Base-by-base conservation (phyloP, 306 rosid genomes). In the Gynostemma pentaphyllum region DNA sequence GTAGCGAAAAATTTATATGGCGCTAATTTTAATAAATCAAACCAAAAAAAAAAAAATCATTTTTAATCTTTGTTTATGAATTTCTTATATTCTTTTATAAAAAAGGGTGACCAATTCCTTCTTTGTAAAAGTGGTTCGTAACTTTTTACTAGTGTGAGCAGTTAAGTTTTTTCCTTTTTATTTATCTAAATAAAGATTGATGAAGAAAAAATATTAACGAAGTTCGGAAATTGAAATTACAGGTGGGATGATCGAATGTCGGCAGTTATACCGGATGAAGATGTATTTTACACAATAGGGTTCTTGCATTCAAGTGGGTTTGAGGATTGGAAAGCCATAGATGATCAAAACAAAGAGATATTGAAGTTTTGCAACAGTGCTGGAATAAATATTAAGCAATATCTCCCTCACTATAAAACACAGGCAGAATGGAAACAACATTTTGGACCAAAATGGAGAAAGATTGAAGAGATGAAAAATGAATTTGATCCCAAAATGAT, bases 221-320 rank as follows among this genome's bases (percentile, higher is more conserved):
- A n/a, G n/a, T n/a, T n/a, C n/a, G n/a, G n/a, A n/a, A n/a, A n/a
- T n/a, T n/a, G n/a, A n/a, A 24, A 14, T 0, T 56, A 44, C 82
- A 91, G 96, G 71, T 91, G 97, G 97, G 87, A 87, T 30, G 82
- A 87, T 49, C 79, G 69, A 52, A 91, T 77, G 92, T 82, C 95
- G 1, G 85, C 87, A 2, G 73, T 69, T 21, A 71, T 81, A 34
- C 92, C 96, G 0, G 86, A 87, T 1, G 97, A 85, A 72, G 92
- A 91, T n/a, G 81, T 91, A 0, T 91, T 91, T 72, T 91, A 91
- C 73, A 47, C 89, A 1, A 70, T 85, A 15, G 96, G 95, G 21
- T 83, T 91, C 71, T 68, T 91, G 72, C 87, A 91, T 57, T 64
- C 92, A 26, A 64, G 87, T 76, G 89, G 88, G n/a, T 85, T 80